Conservation (phyloP, 139 green algal genomes). For the Micromonas pusilla region DNA sequence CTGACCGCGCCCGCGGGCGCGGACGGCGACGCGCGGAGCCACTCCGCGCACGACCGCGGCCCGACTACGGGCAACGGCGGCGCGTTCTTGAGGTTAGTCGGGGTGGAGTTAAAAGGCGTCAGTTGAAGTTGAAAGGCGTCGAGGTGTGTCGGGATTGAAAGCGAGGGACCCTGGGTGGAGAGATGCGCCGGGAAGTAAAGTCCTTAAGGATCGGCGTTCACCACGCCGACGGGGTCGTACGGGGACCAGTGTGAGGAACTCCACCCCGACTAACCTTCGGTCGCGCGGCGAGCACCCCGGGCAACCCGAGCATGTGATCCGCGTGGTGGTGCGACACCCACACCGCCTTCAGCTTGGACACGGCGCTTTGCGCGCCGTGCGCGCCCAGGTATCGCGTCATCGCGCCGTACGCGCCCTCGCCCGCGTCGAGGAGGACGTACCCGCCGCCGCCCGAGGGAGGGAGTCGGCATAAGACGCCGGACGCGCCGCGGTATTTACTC, state of each 20-base stretch:
- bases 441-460: background rate
- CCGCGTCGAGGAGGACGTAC: conserved; percentile 17
- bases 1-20: background rate
- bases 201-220: no score
- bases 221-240: no score
- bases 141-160: no score
- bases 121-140: no score
- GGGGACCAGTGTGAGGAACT: background rate
- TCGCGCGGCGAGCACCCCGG: background rate
- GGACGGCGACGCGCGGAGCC: background rate
- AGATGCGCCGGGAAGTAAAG: no score
- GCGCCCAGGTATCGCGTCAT: conserved; percentile 3
- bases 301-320: conserved; percentile 29
- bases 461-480: conserved; percentile 28
- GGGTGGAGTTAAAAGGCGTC: no score
- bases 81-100: no score
- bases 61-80: conserved; percentile 3
- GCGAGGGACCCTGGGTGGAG: no score
- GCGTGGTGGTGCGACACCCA: conserved; percentile 31
- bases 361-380: background rate
- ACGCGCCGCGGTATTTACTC: conserved; percentile 37
- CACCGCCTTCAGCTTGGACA: conserved; percentile 13
- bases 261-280: background rate
- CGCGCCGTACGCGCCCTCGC: conserved; percentile 4
- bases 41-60: background rate